Evolutionary conservation across 2,329 filamentous ascomycete species (phyloP).

Genomic region (Pseudogymnoascus sp.): DNA sequence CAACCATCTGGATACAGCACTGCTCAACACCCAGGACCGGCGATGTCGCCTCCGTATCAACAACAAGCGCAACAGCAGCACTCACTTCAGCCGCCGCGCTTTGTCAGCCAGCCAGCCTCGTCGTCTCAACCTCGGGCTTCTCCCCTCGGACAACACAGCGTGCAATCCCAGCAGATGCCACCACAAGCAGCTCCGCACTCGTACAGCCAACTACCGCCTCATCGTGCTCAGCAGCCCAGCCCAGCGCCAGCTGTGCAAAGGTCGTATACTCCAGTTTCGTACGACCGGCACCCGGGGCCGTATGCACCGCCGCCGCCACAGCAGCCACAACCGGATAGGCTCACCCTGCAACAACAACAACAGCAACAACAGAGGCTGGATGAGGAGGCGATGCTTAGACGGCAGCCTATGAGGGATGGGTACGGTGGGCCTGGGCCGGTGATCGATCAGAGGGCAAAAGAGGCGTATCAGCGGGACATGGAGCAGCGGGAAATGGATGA

Average conservation of each 20-base stretch:
- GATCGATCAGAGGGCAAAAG: background rate
- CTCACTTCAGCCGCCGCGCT: background rate
- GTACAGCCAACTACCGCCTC: background rate
- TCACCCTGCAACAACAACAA: background rate
- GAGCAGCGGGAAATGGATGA: no score
- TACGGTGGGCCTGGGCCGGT: background rate
- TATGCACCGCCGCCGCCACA: background rate
- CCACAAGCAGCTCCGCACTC: background rate
- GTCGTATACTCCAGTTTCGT: background rate
- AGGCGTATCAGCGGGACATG: background rate
- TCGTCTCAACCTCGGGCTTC: background rate
- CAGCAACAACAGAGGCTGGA: background rate
- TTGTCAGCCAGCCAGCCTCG: background rate
- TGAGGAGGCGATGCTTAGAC: background rate
- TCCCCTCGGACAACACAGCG: background rate
- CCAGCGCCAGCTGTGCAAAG: background rate
- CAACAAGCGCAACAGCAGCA: conserved; percentile 1
- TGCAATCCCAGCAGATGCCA: background rate
- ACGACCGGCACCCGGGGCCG: background rate
- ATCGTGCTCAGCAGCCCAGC: background rate
- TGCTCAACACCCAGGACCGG: background rate
- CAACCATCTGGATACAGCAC: background rate
- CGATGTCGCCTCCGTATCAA: background rate
- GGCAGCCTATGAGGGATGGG: background rate
- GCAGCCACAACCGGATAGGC: background rate